phyloP scores from a whole-genome alignment of 2,329 filamentous ascomycete genomes.

The Cytospora schulzeri region DNA sequence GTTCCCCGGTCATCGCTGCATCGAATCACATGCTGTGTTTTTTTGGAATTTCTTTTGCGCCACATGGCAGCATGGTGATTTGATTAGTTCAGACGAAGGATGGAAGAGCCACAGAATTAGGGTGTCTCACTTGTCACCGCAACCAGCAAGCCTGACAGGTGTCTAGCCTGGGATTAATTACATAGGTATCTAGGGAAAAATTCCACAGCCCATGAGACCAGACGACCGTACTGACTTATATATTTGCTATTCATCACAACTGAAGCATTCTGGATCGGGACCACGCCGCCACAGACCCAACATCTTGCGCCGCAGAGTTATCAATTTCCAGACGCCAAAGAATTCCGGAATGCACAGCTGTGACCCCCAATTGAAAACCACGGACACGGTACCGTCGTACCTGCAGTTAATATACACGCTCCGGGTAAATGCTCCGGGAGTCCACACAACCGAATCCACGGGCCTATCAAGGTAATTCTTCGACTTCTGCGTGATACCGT shows the following conservation, averaged over 20 bases:
- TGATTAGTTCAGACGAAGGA: not conserved
- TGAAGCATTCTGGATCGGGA: too few species aligned
- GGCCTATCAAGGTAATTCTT: not conserved
- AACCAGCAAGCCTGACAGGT: not conserved
- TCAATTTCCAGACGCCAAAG: too few species aligned
- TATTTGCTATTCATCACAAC: too few species aligned
- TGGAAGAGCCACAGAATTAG: not conserved
- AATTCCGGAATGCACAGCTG: too few species aligned
- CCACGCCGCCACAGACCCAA: too few species aligned
- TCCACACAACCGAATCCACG: not conserved
- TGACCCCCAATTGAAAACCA: too few species aligned
- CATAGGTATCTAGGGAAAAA: not conserved
- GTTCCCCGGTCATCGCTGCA: not conserved
- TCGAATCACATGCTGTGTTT: not conserved
- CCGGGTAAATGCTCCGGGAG: not conserved
- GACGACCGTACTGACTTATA: too few species aligned
- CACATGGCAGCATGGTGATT: not conserved
- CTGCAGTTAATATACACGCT: not conserved
- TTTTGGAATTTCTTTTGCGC: not conserved
- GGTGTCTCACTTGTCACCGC: not conserved
- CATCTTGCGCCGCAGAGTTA: too few species aligned
- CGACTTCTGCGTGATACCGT: not conserved
- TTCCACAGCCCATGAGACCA: not conserved
- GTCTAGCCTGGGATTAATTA: not conserved
- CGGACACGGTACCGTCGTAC: too few species aligned